These are phyloP conservation scores for Ailanthus altissimus DNA, from an alignment of 345 rosid genomes.

Conservation along the genomic window DNA sequence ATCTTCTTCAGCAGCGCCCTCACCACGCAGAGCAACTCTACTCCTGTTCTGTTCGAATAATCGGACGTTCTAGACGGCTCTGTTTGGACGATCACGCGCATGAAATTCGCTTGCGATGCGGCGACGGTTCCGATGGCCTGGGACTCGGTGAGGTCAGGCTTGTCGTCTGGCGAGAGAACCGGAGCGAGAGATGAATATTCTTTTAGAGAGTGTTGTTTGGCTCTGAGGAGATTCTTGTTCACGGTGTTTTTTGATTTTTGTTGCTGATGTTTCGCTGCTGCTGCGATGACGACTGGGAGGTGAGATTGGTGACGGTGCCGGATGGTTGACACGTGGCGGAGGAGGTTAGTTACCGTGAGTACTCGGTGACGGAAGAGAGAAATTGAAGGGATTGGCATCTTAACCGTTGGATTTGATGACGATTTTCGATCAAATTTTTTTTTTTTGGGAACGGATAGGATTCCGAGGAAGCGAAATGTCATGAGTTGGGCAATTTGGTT, in stretches of 20 bases:
- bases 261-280: constrained; percentile 50
- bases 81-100: constrained; percentile 74
- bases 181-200: constrained; percentile 75
- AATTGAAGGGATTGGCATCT: constrained; percentile 50
- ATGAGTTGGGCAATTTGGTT: background rate
- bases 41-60: constrained; percentile 31
- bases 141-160: constrained; percentile 60
- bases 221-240: constrained; percentile 65
- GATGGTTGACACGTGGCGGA: constrained; percentile 39
- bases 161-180: constrained; percentile 53
- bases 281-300: constrained; percentile 18
- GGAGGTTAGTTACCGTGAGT: constrained; percentile 26
- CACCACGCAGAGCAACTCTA: constrained; percentile 89
- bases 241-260: constrained; percentile 52
- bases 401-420: background rate
- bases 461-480: background rate
- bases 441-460: background rate
- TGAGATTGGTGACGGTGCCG: constrained; percentile 26
- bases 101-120: constrained; percentile 94
- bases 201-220: constrained; percentile 50
- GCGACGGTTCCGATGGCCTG: constrained; percentile 85
- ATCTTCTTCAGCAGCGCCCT: constrained; percentile 90
- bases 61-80: constrained; percentile 25
- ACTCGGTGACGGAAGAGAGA: constrained; percentile 49
- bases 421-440: background rate